These are phyloP conservation scores for Phyllosticta citrichinensis DNA, from an alignment of 2,329 filamentous ascomycete species.

Conservation along the genomic window DNA sequence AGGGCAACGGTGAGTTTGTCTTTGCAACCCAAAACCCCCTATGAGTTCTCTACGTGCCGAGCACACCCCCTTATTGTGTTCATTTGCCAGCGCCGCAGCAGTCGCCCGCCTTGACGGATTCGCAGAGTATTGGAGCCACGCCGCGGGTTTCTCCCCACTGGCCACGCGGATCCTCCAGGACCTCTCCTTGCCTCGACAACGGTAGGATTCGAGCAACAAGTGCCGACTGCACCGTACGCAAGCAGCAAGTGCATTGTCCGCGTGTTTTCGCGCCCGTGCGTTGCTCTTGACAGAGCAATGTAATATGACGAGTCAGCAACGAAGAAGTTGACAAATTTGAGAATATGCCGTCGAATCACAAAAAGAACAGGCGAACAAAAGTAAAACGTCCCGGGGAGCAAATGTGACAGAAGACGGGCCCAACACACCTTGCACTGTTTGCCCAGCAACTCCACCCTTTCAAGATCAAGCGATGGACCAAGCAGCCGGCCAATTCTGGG, in stretches of 20 bases:
- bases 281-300: neutral
- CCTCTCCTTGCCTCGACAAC: neutral
- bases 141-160: neutral
- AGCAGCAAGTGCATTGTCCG: neutral
- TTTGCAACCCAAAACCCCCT: neutral
- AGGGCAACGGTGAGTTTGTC: neutral
- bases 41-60: neutral
- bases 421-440: neutral
- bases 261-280: neutral
- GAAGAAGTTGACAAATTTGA: neutral
- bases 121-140: neutral
- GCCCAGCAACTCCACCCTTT: neutral
- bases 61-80: neutral
- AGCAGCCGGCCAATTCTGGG: neutral
- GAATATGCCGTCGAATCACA: neutral
- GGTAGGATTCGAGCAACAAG: neutral
- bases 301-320: neutral
- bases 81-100: neutral
- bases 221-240: neutral
- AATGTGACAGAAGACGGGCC: neutral
- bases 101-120: neutral
- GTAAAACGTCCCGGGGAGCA: neutral
- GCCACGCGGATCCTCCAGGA: neutral
- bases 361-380: neutral
- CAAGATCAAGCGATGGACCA: neutral